These are phyloP conservation scores for Petasospora fabianii DNA, from an alignment of 1,139 yeast genomes.

Conservation along the genomic window DNA sequence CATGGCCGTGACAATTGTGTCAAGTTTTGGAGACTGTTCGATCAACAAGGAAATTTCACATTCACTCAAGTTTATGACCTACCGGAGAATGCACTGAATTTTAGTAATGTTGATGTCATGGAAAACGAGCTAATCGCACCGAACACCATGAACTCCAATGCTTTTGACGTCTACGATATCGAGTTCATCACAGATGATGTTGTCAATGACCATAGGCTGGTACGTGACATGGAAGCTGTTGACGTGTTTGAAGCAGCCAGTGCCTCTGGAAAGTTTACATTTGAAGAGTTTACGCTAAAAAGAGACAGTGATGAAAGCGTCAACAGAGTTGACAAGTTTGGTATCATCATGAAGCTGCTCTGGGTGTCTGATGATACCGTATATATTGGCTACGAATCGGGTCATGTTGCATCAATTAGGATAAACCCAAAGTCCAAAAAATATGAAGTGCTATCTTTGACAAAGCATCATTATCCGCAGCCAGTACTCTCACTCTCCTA, in stretches of 20 bases:
- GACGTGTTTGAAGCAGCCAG: slow-evolving; percentile 21
- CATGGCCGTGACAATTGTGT: slow-evolving; percentile 54
- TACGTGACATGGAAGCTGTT: slow-evolving; percentile 29
- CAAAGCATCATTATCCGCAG: slow-evolving; percentile 40
- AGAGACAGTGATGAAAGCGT: slow-evolving; percentile 26
- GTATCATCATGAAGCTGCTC: slow-evolving; percentile 51
- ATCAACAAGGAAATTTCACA: slow-evolving; percentile 14
- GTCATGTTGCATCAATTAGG: slow-evolving; percentile 40
- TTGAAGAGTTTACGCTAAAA: slow-evolving; percentile 23
- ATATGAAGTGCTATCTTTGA: slow-evolving; percentile 8
- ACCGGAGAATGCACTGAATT: slow-evolving; percentile 57
- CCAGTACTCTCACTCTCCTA: slow-evolving; percentile 44
- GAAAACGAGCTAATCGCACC: slow-evolving; percentile 43
- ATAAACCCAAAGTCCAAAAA: slow-evolving; percentile 28
- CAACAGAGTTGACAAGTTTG: slow-evolving; percentile 33
- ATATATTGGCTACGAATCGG: slow-evolving; percentile 56
- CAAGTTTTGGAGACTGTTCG: slow-evolving; percentile 43
- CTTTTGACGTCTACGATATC: slow-evolving; percentile 48
- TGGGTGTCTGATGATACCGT: slow-evolving; percentile 33
- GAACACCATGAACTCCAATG: slow-evolving; percentile 48
- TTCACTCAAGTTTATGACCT: slow-evolving; percentile 31
- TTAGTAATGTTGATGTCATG: slow-evolving; percentile 44
- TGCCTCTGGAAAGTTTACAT: slow-evolving; percentile 2
- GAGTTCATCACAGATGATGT: slow-evolving; percentile 13
- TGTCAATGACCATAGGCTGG: slow-evolving; percentile 20